Evolutionary conservation across 306 rosid genomes (phyloP), one percentile per base, ranked within the genome.

Genomic region (Corylus americana): DNA sequence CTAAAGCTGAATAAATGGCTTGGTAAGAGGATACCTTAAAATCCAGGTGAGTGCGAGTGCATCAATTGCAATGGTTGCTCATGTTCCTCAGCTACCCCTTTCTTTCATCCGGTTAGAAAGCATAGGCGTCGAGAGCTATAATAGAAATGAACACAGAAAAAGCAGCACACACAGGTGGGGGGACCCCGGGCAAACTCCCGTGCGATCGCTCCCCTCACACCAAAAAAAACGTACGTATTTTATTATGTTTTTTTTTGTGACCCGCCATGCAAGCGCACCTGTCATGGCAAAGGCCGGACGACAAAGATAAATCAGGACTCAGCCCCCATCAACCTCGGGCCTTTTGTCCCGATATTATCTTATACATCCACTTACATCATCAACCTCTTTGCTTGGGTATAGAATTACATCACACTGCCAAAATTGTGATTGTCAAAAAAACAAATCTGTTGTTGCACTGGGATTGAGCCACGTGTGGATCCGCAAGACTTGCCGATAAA

Each of bases 251-350:
- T 67, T 68, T 77, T 63, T 17, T 54, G 55, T 90, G 98, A 91
- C 98, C 97, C 85, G 98, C 98, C 97, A 93, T 69, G 95, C 98
- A 91, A 93, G 97, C 98, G 92, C 98, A 91, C 98, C 97, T 79
- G 92, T 11, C 95, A 90, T 93, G 98, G 98, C 98, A 93, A 93
- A 93, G 95, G 97, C 86, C 98, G 91, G 92, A 91, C 84, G 89
- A 91, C 92, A 91, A 80, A 87, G 88, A 91, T 78, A 54, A 17
- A 27, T 76, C 89, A 59, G 81, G 78, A 67, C 61, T 42, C 50
- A 16, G 77, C 84, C 73, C 55, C 51, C 70, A 37, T 17, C 67
- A 73, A 1, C 54, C 20, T 1, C 11, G 79, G 86, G 64, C 17
- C 31, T 2, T 54, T 71, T 70, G 37, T 82, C 85, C 88, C 64